A percentile compares a stretch with the other conserved stretches of the same genome.
Evolutionary conservation across 768 basidiomycete species (phyloP).

Genomic region (Tylopilus rubrobrunneus): DNA sequence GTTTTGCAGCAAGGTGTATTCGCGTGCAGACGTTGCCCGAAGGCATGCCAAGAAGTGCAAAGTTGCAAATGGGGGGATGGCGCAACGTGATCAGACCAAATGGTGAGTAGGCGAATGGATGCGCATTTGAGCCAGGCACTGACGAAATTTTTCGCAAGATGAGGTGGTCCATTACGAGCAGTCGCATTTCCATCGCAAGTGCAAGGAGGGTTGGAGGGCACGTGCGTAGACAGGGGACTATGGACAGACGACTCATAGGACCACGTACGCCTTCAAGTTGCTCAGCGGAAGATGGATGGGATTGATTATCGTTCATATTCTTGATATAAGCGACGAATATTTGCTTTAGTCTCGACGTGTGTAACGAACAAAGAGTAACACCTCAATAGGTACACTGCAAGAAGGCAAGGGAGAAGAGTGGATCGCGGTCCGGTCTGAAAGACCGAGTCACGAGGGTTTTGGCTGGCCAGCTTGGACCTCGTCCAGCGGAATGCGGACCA

Average conservation of each 20-base stretch:
- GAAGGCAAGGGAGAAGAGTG: background rate
- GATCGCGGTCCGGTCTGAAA: background rate
- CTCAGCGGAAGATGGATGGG: background rate
- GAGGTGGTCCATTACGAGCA: background rate
- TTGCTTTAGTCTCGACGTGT: background rate
- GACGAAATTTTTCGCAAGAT: background rate
- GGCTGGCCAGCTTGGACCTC: conserved; percentile 42
- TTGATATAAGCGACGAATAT: background rate
- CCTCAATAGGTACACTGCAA: background rate
- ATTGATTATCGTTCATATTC: background rate
- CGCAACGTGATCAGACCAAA: background rate
- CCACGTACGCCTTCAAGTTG: background rate
- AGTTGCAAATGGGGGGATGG: conserved; percentile 12
- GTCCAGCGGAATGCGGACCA: conserved; percentile 73
- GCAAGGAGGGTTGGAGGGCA: too few species aligned
- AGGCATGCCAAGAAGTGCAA: conserved; percentile 28
- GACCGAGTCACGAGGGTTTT: conserved; percentile 8
- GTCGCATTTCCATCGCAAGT: background rate
- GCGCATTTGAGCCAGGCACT: background rate
- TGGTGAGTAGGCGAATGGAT: background rate
- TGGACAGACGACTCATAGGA: background rate
- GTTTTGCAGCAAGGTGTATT: conserved; percentile 25
- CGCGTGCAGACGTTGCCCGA: conserved; percentile 22
- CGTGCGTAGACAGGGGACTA: background rate
- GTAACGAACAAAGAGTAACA: background rate